Base-by-base conservation (phyloP, 2,329 filamentous ascomycete genomes). In the Penicillium sp. region DNA sequence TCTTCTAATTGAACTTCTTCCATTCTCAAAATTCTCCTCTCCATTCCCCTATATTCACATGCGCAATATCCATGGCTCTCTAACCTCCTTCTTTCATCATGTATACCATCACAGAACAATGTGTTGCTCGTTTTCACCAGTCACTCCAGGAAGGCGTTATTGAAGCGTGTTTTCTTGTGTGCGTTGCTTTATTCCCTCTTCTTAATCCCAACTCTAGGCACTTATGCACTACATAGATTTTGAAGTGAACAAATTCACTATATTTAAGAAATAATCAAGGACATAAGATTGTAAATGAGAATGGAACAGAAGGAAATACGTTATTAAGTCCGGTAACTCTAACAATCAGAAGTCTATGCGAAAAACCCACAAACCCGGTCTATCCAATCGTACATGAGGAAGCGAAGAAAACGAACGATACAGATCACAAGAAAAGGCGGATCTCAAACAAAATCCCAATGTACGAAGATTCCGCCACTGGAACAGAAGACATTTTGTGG, bases 1-100 rank as follows among this genome's bases (percentile, higher is more conserved):
- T 81, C 53, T 82, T 82, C 67, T 81, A 70, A 74, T 59, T n/a
- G 49, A 19, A 38, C 38, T 31, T 44, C 45, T 45, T 60, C 41
- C 26, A 31, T 48, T 26, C 29, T 60, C 30, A 48, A 57, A n/a
- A 29, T 54, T n/a, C 26, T 38, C 31, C 38, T 46, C 49, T 41
- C 26, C 15, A 15, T 11, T 30, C n/a, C 26, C 26, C 26, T 26
- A 26, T 26, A 26, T 26, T 26, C 26, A 26, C 26, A 26, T 26
- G 5, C 21, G 2, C 21, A 21, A 21, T 21, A 21, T 21, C 17
- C 47, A 41, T 53, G 46, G 44, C 49, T 38, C 45, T 55, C 35
- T 50, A 55, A 52, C 50, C 47, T 38, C 54, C 61, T 13, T 46
- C 29, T 51, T 21, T 21, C 30, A 29, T 15, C 21, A 3, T 60